A percentile compares a stretch with the other conserved stretches of the same genome.
Conservation (phyloP, 345 rosid species). For the Cardamine occulta region DNA sequence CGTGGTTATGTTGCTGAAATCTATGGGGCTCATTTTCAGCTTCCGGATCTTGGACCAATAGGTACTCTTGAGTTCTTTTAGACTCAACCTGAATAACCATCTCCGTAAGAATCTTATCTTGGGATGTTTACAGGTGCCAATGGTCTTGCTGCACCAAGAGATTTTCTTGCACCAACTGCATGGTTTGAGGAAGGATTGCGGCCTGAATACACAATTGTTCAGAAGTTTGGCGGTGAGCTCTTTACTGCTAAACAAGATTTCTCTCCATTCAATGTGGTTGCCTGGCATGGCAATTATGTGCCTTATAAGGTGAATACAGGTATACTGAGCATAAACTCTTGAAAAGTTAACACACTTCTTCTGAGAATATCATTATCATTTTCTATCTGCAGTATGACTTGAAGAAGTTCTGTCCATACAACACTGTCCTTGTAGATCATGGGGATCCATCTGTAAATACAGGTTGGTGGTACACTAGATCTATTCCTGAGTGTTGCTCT, state of each 20-base stretch:
- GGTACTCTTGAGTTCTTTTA: constrained; percentile 53
- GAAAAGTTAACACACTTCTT: not conserved
- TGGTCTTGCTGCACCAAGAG: constrained; percentile 95
- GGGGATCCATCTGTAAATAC: constrained; percentile 94
- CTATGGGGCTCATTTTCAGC: constrained; percentile 93
- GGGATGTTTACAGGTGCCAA: constrained; percentile 68
- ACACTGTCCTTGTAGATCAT: constrained; percentile 90
- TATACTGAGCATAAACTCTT: not conserved
- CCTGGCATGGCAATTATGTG: constrained; percentile 98
- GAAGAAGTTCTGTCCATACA: constrained; percentile 88
- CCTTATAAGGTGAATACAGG: constrained; percentile 74
- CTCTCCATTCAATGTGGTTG: constrained; percentile 94
- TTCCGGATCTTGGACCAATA: constrained; percentile 98
- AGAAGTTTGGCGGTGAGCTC: constrained; percentile 89
- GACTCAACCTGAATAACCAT: not conserved
- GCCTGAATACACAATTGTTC: constrained; percentile 73
- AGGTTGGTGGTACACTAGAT: constrained; percentile 46
- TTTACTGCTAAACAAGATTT: constrained; percentile 92
- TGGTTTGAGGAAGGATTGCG: constrained; percentile 76
- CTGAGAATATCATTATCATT: constrained; percentile 9
- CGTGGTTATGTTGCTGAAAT: constrained; percentile 93
- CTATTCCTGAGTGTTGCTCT: not conserved
- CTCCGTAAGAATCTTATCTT: not conserved
- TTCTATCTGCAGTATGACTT: constrained; percentile 76
- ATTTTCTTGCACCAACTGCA: constrained; percentile 83